phyloP scores from a whole-genome alignment of 768 basidiomycete species.

The Termitomyces sp. region DNA sequence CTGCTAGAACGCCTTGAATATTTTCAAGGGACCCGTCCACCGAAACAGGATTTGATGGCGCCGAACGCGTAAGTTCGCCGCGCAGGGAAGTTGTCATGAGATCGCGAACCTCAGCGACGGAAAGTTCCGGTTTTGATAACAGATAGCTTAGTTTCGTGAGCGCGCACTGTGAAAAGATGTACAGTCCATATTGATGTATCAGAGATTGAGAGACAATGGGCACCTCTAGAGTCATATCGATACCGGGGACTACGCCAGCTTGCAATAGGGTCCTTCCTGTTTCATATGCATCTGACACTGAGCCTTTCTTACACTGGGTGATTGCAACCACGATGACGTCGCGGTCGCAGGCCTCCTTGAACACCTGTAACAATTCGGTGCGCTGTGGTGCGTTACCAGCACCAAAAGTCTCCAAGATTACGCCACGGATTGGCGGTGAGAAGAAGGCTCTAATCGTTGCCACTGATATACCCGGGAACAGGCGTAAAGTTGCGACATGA shows the following conservation, averaged over 20 bases:
- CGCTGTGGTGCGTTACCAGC: constrained; percentile 91
- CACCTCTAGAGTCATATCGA: constrained; percentile 97
- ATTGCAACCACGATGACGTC: constrained; percentile 90
- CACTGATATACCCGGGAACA: constrained; percentile 85
- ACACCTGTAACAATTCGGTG: constrained; percentile 65
- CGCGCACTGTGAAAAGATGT: constrained; percentile 59
- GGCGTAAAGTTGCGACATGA: constrained; percentile 77
- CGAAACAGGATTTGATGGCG: constrained; percentile 37
- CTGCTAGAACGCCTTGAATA: constrained; percentile 62
- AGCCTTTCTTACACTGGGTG: constrained; percentile 84
- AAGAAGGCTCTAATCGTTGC: constrained; percentile 76
- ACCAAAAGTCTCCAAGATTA: constrained; percentile 89
- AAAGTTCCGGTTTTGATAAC: constrained; percentile 80
- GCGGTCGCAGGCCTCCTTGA: constrained; percentile 78
- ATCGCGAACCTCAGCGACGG: constrained; percentile 61
- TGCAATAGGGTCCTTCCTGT: constrained; percentile 68
- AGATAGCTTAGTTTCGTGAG: constrained; percentile 89
- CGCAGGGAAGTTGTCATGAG: constrained; percentile 79
- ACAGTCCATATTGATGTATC: not conserved
- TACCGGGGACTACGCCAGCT: constrained; percentile 79
- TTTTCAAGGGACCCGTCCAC: constrained; percentile 51
- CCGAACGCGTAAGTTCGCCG: constrained; percentile 71
- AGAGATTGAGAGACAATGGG: not conserved
- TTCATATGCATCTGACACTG: constrained; percentile 82
- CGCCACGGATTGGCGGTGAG: constrained; percentile 68